Base-by-base conservation (phyloP, 331 rosid genomes). In the Stylosanthes scabra region DNA sequence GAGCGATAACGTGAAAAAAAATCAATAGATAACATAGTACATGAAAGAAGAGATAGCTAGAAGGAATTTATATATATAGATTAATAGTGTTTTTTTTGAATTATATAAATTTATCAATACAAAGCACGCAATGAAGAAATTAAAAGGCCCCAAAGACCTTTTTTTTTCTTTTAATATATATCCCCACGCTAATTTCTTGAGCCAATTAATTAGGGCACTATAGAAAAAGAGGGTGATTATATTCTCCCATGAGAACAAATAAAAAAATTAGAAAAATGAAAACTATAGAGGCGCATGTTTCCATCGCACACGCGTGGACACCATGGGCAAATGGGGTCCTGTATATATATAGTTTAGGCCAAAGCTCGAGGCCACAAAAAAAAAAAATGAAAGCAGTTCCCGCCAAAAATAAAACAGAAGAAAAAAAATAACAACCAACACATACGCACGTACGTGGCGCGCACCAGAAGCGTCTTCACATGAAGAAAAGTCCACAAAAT, bases 121-220 rank as follows among this genome's bases (percentile, higher is more conserved):
- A 86, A 77, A 85, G 77, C 87, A 87, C 82, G 54, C 89, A 71
- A 20, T 20, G 25, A 20, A 64, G 81, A 80, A 88, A 68, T 34
- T 34, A 34, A 34, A 34, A 86, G 93, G 97, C 92, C 96, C 98
- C 97, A 88, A 87, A 90, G 92, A 85, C 97, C 96, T 67, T 81
- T 57, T 47, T 63, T 39, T 79, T 20, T 20, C 25, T 20, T 20
- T 20, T 20, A 20, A 20, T 20, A 20, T 20, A 20, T 20, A 20
- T 20, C 25, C 25, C 25, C 25, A 20, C 25, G 1, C 25, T 20
- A 20, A 74, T 78, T 66, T 74, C 71, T 73, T 64, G 41, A 79
- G 88, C 84, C 88, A 78, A 78, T 71, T 57, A 57, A 78, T 71
- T 57, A 57, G 82, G 87, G 83, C 85, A 74, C 68, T 45, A 46